Base-by-base conservation (phyloP, 257 asterid genomes). In the Forsythia suspensa region DNA sequence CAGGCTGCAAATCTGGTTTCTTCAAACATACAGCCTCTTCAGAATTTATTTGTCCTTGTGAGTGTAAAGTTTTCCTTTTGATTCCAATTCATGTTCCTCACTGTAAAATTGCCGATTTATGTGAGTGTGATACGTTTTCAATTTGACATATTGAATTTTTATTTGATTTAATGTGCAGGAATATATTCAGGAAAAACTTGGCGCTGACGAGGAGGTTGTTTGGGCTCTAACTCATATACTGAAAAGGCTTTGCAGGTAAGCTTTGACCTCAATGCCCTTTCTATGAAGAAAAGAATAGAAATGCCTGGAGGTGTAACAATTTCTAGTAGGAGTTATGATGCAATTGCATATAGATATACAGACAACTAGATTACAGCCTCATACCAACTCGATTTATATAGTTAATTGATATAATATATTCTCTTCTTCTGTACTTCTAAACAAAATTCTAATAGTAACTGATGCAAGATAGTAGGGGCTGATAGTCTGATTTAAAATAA, bases 191-290 rank as follows among this genome's bases (percentile, higher is more conserved):
- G 97, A 91, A 76, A 95, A 90, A 84, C 81, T 92, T 81, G 97
- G 96, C 73, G 89, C 94, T 18, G 89, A 89, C 66, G 94, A 89
- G 89, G 83, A 82, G 85, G 76, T 84, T 76, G 82, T 92, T 79
- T 92, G 96, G 98, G 91, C 80, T 88, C 84, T 61, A 44, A 75
- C 40, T 72, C 95, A 86, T 82, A 84, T 91, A 74, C 59, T n/a
- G 57, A 74, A 87, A 76, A 36, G 99, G 98, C 75, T 95, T 95
- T 77, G 70, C 83, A 70, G 98, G 99, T 95, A 88, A 77, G 85
- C 81, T 59, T 77, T 55, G 79, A 61, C 57, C 44, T 74, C 34
- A 16, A 48, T 48, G 44, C 57, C 40, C 61, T 57, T 66, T 77
- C 41, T 55, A 5, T 36, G 34, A 59, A 59, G 34, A 18, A 20